Base-by-base conservation (phyloP, 345 rosid species). In the Corymbia maculata region DNA sequence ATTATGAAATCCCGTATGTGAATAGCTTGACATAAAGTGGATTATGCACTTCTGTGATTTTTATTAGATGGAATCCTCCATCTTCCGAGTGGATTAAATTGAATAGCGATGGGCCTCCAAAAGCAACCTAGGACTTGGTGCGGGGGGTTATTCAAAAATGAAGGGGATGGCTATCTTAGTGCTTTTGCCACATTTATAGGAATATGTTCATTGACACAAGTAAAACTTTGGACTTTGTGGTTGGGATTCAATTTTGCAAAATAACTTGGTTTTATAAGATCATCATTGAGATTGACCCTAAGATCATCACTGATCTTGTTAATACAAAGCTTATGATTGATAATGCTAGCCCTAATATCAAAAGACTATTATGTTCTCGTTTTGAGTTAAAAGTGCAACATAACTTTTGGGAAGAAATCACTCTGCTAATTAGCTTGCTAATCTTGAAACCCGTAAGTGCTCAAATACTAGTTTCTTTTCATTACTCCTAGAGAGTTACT, bases 341-440 rank as follows among this genome's bases (percentile, higher is more conserved):
- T 59, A 26, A 26, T 59, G 66, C 14, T 28, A 12, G 68, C 32
- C 30, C 28, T 55, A 22, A 14, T 14, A n/a, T 66, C 6, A 1
- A 0, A 66, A n/a, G 42, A 66, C 5, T 1, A n/a, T 7, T 66
- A 2, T 0, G 3, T 9, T 66, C 42, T n/a, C 7, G 7, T 8
- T 66, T n/a, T 66, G 75, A 66, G 75, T 66, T 66, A n/a, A n/a
- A 66, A 66, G 42, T 66, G 0, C 19, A 66, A 66, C 9, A 3
- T 66, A 66, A 66, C 1, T n/a, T 66, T 66, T 0, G 1, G 2
- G 2, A n/a, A n/a, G 9, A 66, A 66, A 14, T 66, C 3, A 0
- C 42, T 61, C 68, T 61, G 1, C 1, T 28, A 1, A 6, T 1
- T 12, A 2, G 16, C 68, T 61, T 61, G 68, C 32, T 61, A 61